phyloP scores from a whole-genome alignment of 805 yeast species.

The Metschnikowia corniflorae region DNA sequence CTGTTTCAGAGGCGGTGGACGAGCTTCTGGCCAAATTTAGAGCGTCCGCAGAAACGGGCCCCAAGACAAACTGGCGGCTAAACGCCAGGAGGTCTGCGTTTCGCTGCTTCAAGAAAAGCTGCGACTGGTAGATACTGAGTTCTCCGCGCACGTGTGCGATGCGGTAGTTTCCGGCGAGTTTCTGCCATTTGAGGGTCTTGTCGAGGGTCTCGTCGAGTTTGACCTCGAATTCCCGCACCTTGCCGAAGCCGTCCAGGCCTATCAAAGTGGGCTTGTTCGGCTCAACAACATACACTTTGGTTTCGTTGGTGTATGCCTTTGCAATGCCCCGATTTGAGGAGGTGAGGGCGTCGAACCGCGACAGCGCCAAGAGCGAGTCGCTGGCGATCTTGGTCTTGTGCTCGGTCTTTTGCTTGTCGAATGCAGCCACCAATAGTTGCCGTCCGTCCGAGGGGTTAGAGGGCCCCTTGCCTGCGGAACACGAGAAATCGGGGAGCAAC shows the following conservation, averaged over 20 bases:
- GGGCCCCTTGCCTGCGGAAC: slow-evolving; percentile 11
- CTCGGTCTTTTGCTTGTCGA: slow-evolving; percentile 30
- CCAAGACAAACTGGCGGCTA: slow-evolving; percentile 12
- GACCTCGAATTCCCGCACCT: slow-evolving; percentile 49
- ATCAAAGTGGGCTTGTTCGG: slow-evolving; percentile 44
- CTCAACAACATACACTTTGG: slow-evolving; percentile 29
- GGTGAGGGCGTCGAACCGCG: slow-evolving; percentile 8
- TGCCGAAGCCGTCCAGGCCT: slow-evolving; percentile 44
- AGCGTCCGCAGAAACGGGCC: slow-evolving; percentile 1
- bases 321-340: slow-evolving; percentile 13
- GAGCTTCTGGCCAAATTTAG: background rate
- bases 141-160: slow-evolving; percentile 81
- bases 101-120: slow-evolving; percentile 4
- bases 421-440: slow-evolving; percentile 23
- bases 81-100: slow-evolving; percentile 2
- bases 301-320: slow-evolving; percentile 18
- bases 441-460: slow-evolving; percentile 28
- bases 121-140: slow-evolving; percentile 28
- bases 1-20: background rate
- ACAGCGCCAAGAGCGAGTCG: slow-evolving; percentile 7
- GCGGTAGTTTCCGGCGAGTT: slow-evolving; percentile 71
- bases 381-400: slow-evolving; percentile 19
- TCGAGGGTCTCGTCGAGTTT: slow-evolving; percentile 63
- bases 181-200: slow-evolving; percentile 74
- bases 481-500: slow-evolving; percentile 46